These are phyloP conservation scores for Begonia loranthoides DNA, from an alignment of 306 rosid genomes.

Conservation along the genomic window DNA sequence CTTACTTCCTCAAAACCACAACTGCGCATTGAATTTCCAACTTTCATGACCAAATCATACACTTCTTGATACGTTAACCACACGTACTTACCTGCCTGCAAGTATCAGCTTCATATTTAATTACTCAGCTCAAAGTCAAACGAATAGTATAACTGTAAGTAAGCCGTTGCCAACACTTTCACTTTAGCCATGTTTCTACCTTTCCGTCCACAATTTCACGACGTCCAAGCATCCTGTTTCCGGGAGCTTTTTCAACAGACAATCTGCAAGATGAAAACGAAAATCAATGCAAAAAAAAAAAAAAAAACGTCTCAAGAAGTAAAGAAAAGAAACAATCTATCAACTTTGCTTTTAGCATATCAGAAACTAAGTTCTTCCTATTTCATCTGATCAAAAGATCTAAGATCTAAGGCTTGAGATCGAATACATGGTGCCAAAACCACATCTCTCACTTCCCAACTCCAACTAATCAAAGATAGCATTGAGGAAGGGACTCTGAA, in stretches of 20 bases:
- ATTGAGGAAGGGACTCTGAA: no score
- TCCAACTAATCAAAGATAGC: no score
- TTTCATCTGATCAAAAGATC: no score
- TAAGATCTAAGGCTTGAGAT: no score
- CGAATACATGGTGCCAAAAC: no score
- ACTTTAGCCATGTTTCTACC: conserved; percentile 24
- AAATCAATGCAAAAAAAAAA: no score
- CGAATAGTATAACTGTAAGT: neutral
- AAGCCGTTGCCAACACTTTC: neutral
- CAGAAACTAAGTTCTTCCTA: no score
- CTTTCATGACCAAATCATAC: conserved; percentile 50
- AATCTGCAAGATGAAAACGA: conserved; percentile 26
- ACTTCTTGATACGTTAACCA: conserved; percentile 76
- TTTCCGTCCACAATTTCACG: conserved; percentile 62
- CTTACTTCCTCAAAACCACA: conserved; percentile 59
- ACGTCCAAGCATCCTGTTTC: conserved; percentile 65
- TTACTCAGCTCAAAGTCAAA: conserved; percentile 6
- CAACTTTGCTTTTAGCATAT: no score
- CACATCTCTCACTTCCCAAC: no score
- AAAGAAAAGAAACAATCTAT: no score
- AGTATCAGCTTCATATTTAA: conserved; percentile 9
- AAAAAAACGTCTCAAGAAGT: no score
- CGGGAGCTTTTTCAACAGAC: conserved; percentile 62
- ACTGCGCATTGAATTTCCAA: conserved; percentile 71
- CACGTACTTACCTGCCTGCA: conserved; percentile 60